Percentiles rank a stretch among this genome's conserved stretches.
phyloP scores from a whole-genome alignment of 2,329 filamentous ascomycete species.

The Pseudocercospora cruenta region DNA sequence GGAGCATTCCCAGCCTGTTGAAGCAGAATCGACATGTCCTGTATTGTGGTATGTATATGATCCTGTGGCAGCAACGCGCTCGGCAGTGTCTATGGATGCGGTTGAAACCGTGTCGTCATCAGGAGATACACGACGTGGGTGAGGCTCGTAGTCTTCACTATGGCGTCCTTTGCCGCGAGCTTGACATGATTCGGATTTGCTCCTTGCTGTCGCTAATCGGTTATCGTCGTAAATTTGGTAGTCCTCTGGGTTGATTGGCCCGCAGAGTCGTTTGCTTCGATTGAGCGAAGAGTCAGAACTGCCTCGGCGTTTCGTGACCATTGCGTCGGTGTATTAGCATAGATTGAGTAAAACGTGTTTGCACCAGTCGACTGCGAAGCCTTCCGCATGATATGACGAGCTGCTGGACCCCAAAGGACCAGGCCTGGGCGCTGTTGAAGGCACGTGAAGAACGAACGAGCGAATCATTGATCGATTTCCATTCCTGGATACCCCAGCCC shows the following conservation, averaged over 20 bases:
- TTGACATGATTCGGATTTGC: not conserved
- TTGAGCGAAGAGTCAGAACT: not conserved
- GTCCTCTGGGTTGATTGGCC: not conserved
- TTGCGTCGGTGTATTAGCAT: not conserved
- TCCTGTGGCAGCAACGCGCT: not conserved
- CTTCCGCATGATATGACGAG: not conserved
- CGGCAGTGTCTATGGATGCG: not conserved
- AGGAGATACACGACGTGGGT: not conserved
- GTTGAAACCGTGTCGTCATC: not conserved
- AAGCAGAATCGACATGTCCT: not conserved
- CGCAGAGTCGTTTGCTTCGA: not conserved
- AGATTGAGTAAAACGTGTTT: not conserved
- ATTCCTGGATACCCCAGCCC: not conserved
- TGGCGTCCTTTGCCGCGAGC: not conserved
- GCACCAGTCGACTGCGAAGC: not conserved
- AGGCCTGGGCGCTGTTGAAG: not conserved
- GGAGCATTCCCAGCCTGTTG: not conserved
- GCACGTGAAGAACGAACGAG: conserved; percentile 1
- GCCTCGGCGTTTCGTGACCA: not conserved
- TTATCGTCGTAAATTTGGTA: not conserved
- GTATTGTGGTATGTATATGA: not conserved
- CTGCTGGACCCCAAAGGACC: not conserved
- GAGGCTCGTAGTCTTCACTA: not conserved
- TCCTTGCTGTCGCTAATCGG: not conserved
- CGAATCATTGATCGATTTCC: not conserved